These are phyloP conservation scores for Jimgerdemannia flammicorona DNA, from an alignment of 192 early-diverging fungal species.

Conservation along the genomic window DNA sequence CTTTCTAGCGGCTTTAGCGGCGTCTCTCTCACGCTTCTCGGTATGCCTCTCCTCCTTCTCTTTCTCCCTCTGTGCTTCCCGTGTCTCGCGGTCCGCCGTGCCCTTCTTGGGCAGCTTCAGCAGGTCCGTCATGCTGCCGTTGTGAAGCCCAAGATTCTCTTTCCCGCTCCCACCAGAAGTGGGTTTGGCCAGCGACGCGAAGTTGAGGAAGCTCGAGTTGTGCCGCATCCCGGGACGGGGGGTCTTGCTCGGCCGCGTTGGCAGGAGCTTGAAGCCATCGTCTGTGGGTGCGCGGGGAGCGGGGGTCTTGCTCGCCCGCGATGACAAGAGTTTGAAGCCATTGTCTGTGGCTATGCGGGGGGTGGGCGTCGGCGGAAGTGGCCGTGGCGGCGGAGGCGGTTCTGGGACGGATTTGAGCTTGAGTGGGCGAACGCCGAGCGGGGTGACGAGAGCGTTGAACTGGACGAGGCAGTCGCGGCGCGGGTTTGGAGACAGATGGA, in stretches of 20 bases:
- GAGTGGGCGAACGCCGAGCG: background rate
- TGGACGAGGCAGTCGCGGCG: background rate
- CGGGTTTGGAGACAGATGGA: background rate
- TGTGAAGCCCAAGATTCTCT: background rate
- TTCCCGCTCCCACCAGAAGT: background rate
- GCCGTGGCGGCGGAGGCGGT: background rate
- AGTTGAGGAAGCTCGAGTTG: background rate
- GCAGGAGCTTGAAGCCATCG: background rate
- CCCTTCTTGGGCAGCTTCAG: background rate
- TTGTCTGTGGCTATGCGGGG: background rate
- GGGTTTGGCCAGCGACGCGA: background rate
- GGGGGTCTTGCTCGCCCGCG: background rate
- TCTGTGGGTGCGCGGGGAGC: too few species aligned
- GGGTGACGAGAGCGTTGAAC: background rate
- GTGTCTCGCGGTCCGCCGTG: background rate
- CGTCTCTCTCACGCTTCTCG: too few species aligned
- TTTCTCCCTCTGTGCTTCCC: background rate
- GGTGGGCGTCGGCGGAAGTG: background rate
- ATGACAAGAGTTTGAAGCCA: background rate
- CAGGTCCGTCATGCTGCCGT: background rate
- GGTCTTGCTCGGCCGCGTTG: background rate
- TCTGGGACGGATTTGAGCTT: background rate
- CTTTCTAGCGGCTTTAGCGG: background rate
- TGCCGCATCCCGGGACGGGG: background rate
- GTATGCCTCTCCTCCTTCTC: background rate